These are phyloP conservation scores for Fusarium sp. DNA, from an alignment of 2,329 filamentous ascomycete species.

Conservation along the genomic window DNA sequence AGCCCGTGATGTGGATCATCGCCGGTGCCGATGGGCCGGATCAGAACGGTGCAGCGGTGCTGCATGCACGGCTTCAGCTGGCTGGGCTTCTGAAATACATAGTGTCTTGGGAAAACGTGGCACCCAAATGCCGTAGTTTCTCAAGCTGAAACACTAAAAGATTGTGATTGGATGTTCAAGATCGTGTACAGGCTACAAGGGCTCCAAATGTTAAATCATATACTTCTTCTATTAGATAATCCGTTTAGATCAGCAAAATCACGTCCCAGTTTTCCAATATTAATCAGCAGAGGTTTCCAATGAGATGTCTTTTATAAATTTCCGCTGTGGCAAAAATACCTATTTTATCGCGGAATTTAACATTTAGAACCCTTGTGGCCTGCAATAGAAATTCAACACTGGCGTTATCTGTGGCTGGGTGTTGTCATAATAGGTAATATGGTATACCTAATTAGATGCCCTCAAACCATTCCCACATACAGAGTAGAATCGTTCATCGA, in stretches of 20 bases:
- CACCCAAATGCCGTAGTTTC: neutral
- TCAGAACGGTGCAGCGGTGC: slow-evolving; percentile 18
- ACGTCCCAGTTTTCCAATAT: too few relatives aligned
- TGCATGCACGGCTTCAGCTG: slow-evolving; percentile 13
- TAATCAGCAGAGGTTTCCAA: too few relatives aligned
- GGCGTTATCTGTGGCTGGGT: slow-evolving; percentile 21
- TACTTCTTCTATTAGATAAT: too few relatives aligned
- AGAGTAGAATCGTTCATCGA: slow-evolving; percentile 14
- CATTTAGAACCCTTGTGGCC: too few relatives aligned
- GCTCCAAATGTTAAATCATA: too few relatives aligned
- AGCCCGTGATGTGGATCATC: slow-evolving; percentile 24
- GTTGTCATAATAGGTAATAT: slow-evolving; percentile 39
- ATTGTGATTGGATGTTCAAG: slow-evolving; percentile 24
- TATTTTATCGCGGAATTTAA: too few relatives aligned
- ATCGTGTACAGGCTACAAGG: too few relatives aligned
- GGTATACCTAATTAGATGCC: slow-evolving; percentile 31
- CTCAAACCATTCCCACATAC: slow-evolving; percentile 14
- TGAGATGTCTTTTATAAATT: too few relatives aligned
- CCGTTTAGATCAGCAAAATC: too few relatives aligned
- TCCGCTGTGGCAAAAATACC: too few relatives aligned
- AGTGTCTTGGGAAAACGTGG: slow-evolving; percentile 7
- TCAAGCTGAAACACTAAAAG: slow-evolving; percentile 6
- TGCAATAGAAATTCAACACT: slow-evolving; percentile 20
- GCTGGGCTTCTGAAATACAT: slow-evolving; percentile 15
- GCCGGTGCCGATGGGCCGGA: slow-evolving; percentile 30